These are phyloP conservation scores for Globisporangium iwayamae DNA, from an alignment of 352 stramenopile genomes.

Conservation along the genomic window DNA sequence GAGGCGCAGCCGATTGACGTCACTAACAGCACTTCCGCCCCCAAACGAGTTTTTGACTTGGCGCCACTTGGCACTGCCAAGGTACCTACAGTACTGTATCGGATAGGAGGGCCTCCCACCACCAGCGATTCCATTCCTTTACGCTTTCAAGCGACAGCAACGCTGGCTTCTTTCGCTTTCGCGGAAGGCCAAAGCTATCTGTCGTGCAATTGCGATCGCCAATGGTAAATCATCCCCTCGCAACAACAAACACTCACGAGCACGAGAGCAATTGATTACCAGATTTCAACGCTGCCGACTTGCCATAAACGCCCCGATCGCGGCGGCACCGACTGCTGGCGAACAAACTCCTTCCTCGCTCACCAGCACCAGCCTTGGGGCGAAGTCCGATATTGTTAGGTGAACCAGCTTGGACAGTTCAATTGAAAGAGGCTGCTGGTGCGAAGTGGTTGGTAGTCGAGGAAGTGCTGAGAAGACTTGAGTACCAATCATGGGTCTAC, in stretches of 20 bases:
- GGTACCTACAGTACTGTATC: too few species aligned
- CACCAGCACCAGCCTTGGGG: neutral
- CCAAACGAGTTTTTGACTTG: neutral
- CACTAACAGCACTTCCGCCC: neutral
- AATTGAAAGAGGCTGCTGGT: too few species aligned
- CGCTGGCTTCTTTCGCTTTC: neutral
- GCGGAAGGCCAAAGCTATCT: neutral
- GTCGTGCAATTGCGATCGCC: neutral
- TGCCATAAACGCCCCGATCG: neutral
- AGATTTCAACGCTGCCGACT: neutral
- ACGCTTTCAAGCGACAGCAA: neutral
- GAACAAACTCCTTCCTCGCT: neutral
- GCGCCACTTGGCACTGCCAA: neutral
- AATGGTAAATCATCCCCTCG: too few species aligned
- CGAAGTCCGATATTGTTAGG: too few species aligned
- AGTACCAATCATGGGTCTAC: too few species aligned
- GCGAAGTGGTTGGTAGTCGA: too few species aligned
- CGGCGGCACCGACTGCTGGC: neutral
- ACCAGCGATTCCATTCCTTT: too few species aligned
- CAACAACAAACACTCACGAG: too few species aligned
- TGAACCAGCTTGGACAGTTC: too few species aligned
- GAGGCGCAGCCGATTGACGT: neutral
- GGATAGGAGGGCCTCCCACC: too few species aligned
- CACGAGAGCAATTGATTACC: neutral
- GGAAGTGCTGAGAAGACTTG: too few species aligned